Conservation (phyloP, 192 early-diverging fungal genomes). For the Entomortierella beljakovae region DNA sequence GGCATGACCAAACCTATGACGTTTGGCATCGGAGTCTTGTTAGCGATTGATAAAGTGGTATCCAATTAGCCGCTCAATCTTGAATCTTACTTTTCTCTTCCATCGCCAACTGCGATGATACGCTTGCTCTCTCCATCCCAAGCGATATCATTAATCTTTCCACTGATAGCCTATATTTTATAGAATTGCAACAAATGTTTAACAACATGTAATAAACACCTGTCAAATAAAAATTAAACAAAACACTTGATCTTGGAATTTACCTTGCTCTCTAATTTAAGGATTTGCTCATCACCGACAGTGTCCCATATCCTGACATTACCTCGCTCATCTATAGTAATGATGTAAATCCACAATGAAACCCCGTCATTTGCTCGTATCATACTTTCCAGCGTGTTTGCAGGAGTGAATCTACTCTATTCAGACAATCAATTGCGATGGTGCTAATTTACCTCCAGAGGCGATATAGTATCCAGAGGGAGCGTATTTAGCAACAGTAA, state of each 20-base stretch:
- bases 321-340: constrained; percentile 76
- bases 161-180: constrained; percentile 54
- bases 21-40: neutral
- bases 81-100: constrained; percentile 76
- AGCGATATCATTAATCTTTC: constrained; percentile 86
- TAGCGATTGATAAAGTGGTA: no score
- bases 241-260: constrained; percentile 51
- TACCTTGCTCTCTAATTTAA: constrained; percentile 86
- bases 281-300: constrained; percentile 78
- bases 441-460: constrained; percentile 90
- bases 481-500: constrained; percentile 90
- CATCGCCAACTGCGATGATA: constrained; percentile 96
- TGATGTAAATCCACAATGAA: neutral
- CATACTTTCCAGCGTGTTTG: no score
- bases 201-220: neutral
- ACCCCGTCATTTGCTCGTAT: no score
- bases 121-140: constrained; percentile 98
- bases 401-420: no score
- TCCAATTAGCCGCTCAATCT: no score
- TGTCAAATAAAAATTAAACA: no score
- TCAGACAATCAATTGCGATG: no score
- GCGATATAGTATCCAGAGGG: constrained; percentile 97
- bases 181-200: no score
- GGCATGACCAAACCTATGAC: constrained; percentile 83
- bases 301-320: constrained; percentile 97